phyloP scores from a whole-genome alignment of 2,329 filamentous ascomycete species.

The Trichoderma atrobrunneum region DNA sequence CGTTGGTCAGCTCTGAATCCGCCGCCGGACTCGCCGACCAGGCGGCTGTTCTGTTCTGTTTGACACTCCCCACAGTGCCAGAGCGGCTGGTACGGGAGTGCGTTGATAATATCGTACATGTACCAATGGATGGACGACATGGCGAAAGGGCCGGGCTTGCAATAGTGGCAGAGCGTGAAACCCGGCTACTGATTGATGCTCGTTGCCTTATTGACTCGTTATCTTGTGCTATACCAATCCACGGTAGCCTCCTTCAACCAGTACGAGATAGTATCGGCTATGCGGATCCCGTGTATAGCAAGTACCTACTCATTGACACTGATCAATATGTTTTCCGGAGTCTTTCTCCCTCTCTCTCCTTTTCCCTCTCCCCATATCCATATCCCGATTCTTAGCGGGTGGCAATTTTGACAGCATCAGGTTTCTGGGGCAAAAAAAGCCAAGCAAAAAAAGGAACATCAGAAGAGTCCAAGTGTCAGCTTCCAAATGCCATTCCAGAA shows the following conservation, averaged over 20 bases:
- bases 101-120: neutral
- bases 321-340: neutral
- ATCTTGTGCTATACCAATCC: neutral
- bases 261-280: neutral
- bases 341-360: neutral
- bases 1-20: conserved; percentile 15
- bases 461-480: neutral
- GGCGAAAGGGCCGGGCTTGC: neutral
- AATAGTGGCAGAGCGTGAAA: neutral
- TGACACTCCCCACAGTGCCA: neutral
- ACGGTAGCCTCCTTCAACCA: neutral
- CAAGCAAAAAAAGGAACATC: neutral
- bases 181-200: neutral
- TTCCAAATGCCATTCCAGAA: conserved; percentile 21
- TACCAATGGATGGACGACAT: neutral
- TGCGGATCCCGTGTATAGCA: neutral
- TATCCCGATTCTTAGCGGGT: neutral
- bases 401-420: neutral
- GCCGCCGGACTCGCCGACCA: conserved; percentile 14
- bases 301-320: neutral
- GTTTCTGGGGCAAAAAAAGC: neutral
- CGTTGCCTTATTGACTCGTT: neutral
- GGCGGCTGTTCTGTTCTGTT: neutral
- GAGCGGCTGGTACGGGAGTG: neutral
- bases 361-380: neutral